Percentiles rank a stretch among this genome's conserved stretches.
Evolutionary conservation across 2,329 filamentous ascomycete genomes (phyloP).

Genomic region (Monilinia fructicola): DNA sequence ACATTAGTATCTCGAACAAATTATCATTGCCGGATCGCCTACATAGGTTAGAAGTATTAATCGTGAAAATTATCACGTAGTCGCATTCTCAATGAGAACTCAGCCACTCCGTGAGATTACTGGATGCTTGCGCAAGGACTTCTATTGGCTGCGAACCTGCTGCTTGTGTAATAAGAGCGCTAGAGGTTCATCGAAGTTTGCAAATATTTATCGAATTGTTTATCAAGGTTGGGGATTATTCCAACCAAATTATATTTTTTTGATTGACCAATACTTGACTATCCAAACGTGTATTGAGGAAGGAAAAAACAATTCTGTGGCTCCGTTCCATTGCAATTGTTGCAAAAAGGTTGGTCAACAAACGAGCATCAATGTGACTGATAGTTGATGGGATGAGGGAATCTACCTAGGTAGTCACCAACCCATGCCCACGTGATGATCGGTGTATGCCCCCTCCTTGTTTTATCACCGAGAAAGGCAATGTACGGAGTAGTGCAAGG

Average conservation of each 20-base stretch:
- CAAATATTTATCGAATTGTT: not conserved
- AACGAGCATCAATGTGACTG: slow-evolving; percentile 7
- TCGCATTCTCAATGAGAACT: slow-evolving; percentile 15
- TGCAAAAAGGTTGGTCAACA: not conserved
- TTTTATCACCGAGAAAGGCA: slow-evolving; percentile 12
- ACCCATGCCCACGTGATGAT: not conserved
- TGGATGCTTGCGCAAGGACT: slow-evolving; percentile 6
- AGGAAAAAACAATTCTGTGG: not conserved
- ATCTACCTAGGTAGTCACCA: not conserved
- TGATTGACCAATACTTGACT: not conserved
- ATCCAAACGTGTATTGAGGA: not conserved
- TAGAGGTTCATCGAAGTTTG: slow-evolving; percentile 1
- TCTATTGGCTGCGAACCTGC: slow-evolving; percentile 17
- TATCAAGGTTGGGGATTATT: not conserved
- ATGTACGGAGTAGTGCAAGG: slow-evolving; percentile 16
- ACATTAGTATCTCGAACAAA: not conserved
- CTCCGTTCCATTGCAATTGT: not conserved
- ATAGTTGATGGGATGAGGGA: not conserved
- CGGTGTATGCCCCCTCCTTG: not conserved
- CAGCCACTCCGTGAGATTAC: slow-evolving; percentile 21
- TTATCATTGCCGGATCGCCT: slow-evolving; percentile 6
- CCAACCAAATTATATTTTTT: too few species aligned
- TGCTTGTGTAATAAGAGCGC: slow-evolving; percentile 18
- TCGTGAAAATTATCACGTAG: slow-evolving; percentile 7
- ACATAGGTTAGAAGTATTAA: not conserved